Percentiles rank a stretch among this genome's conserved stretches.
phyloP scores from a whole-genome alignment of 1,284 basidiomycete genomes.

The Apiotrichum gracile region DNA sequence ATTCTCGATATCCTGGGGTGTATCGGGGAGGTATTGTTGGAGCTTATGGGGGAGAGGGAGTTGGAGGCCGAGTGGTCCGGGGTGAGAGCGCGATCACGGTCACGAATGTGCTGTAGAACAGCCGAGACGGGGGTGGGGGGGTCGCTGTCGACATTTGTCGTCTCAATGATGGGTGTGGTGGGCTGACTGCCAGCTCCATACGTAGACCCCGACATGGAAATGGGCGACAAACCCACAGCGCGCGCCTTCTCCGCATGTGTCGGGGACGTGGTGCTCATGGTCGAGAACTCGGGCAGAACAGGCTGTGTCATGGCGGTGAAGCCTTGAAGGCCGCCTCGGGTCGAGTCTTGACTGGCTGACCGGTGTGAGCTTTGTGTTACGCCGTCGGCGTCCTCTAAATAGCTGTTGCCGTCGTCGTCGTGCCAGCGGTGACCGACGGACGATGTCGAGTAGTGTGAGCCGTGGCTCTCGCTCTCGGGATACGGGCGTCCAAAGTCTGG shows the following conservation, averaged over 20 bases:
- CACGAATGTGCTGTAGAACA: neutral
- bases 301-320: neutral
- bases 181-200: neutral
- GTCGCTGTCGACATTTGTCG: neutral
- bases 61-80: neutral
- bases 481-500: neutral
- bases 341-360: neutral
- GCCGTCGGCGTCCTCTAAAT: neutral
- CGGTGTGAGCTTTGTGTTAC: neutral
- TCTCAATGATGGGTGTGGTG: neutral
- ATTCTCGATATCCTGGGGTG: conserved; percentile 13
- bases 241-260: neutral
- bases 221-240: neutral
- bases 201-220: neutral
- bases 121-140: neutral
- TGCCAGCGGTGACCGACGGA: neutral
- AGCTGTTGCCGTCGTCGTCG: neutral
- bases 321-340: neutral
- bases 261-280: neutral
- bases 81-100: conserved; percentile 2
- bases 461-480: neutral
- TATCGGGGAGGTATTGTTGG: conserved; percentile 4
- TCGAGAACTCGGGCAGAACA: too few species aligned
- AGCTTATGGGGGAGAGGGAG: conserved; percentile 1
- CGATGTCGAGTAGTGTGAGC: too few species aligned